phyloP scores from a whole-genome alignment of 2,329 filamentous ascomycete genomes.

The Talaromyces sp. region DNA sequence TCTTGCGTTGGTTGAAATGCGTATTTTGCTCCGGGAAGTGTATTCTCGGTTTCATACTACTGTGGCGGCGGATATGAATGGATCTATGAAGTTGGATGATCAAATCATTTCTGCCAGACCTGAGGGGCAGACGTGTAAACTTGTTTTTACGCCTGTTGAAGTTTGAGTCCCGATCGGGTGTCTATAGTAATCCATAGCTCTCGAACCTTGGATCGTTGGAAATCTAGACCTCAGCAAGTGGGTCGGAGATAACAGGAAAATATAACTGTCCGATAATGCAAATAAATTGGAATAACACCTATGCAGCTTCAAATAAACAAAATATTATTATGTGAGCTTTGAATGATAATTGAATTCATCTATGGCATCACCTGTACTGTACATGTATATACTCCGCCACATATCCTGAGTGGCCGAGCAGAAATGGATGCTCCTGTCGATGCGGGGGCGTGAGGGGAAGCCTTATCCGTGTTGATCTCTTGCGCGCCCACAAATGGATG shows the following conservation, averaged over 20 bases:
- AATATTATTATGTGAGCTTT: too few species aligned
- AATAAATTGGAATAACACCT: too few species aligned
- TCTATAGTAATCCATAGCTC: neutral
- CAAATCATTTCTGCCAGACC: constrained; percentile 69
- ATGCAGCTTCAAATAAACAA: too few species aligned
- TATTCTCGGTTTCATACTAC: constrained; percentile 62
- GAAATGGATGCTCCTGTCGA: constrained; percentile 9
- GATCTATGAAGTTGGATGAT: constrained; percentile 66
- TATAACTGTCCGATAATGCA: too few species aligned
- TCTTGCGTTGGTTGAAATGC: constrained; percentile 70
- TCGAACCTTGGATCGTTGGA: neutral
- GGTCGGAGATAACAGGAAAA: too few species aligned
- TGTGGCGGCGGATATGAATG: constrained; percentile 56
- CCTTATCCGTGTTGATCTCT: constrained; percentile 8
- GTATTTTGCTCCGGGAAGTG: constrained; percentile 63
- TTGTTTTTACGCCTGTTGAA: constrained; percentile 38
- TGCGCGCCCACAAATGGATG: neutral
- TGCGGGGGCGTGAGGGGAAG: constrained; percentile 25
- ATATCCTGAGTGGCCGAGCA: neutral
- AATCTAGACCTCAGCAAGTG: too few species aligned
- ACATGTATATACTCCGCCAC: too few species aligned
- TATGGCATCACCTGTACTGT: too few species aligned
- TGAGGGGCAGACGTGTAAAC: constrained; percentile 60
- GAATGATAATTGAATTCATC: too few species aligned
- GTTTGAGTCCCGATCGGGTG: too few species aligned